Conservation (phyloP, 345 rosid genomes). For the Noccaea bulbosa region DNA sequence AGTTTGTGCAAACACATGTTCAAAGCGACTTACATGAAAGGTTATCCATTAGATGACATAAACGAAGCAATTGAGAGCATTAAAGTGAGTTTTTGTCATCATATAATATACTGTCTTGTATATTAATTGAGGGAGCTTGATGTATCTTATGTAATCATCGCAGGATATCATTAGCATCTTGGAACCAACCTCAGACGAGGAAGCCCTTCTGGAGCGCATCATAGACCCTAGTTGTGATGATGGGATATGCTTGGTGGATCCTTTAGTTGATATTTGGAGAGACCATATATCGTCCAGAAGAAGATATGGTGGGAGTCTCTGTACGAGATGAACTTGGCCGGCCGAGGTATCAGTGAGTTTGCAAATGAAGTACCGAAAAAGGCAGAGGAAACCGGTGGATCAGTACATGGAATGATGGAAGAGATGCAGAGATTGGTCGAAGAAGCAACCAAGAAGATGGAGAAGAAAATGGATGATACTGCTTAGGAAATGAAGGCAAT, state of each 20-base stretch:
- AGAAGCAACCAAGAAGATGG: too few species aligned
- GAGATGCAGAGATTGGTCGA: too few species aligned
- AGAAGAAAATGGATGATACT: too few species aligned
- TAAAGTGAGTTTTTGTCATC: background rate
- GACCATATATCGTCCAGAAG: background rate
- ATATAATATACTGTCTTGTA: background rate
- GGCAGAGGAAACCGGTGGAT: too few species aligned
- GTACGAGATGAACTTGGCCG: background rate
- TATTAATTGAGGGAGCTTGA: background rate
- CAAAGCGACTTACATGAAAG: background rate
- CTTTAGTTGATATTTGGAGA: background rate
- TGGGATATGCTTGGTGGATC: too few species aligned
- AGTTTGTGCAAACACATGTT: background rate
- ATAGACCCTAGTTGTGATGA: too few species aligned
- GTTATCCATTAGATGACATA: background rate
- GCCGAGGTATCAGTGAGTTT: too few species aligned
- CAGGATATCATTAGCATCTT: background rate
- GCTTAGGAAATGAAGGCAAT: too few species aligned
- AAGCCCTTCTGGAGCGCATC: too few species aligned
- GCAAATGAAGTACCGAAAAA: too few species aligned
- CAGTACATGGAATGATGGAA: too few species aligned
- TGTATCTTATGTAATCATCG: background rate
- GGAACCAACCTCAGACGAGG: too few species aligned
- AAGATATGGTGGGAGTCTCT: background rate
- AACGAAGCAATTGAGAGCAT: background rate